Evolutionary conservation across 768 basidiomycete species (phyloP).

Genomic region (Hygrophorus pudorinus): DNA sequence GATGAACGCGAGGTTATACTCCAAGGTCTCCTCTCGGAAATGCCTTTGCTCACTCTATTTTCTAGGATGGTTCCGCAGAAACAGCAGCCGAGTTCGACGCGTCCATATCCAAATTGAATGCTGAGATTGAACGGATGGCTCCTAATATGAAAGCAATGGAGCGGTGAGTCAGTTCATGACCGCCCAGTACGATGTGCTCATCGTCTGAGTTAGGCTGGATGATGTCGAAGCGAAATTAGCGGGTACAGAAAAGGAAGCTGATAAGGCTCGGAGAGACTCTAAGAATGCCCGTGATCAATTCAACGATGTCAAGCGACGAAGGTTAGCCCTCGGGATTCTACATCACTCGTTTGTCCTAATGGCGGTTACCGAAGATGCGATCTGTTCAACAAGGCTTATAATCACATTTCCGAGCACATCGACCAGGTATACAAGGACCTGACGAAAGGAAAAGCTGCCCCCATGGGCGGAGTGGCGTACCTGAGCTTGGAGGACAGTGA

Average conservation of each 20-base stretch:
- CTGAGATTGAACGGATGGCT: slow-evolving; percentile 87
- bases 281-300: slow-evolving; percentile 87
- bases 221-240: slow-evolving; percentile 77
- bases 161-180: slow-evolving; percentile 34
- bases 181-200: not conserved
- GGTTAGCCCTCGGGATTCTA: slow-evolving; percentile 31
- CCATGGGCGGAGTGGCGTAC: slow-evolving; percentile 95
- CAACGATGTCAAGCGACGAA: slow-evolving; percentile 73
- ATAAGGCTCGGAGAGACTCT: slow-evolving; percentile 83
- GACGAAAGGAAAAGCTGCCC: slow-evolving; percentile 89
- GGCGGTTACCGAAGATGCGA: slow-evolving; percentile 40
- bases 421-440: slow-evolving; percentile 96
- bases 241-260: slow-evolving; percentile 88
- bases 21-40: not conserved
- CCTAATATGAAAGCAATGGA: slow-evolving; percentile 98
- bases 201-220: slow-evolving; percentile 46
- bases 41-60: not conserved
- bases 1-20: slow-evolving; percentile 57
- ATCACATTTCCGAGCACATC: slow-evolving; percentile 90
- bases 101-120: slow-evolving; percentile 54
- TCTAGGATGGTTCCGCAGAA: slow-evolving; percentile 52
- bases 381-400: slow-evolving; percentile 92
- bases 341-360: not conserved
- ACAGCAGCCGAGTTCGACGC: slow-evolving; percentile 66
- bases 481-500: slow-evolving; percentile 93